phyloP scores from a whole-genome alignment of 768 basidiomycete species.

The Neoboletus brunneissimus region DNA sequence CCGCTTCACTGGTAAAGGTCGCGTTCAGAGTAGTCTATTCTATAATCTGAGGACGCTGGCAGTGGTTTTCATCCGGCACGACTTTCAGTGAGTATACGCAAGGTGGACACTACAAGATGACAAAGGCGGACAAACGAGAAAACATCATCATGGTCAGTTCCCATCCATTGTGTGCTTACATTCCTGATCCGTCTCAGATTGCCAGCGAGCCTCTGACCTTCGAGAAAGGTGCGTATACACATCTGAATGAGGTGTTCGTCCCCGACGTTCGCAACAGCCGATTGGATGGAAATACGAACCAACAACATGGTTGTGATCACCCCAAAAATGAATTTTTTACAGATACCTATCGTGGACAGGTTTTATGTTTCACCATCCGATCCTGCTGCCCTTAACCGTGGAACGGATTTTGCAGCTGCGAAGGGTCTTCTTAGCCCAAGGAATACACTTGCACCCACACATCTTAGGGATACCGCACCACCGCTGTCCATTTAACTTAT shows the following conservation, averaged over 20 bases:
- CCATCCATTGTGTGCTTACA: conserved; percentile 3
- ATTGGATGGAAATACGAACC: conserved; percentile 99
- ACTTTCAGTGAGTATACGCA: conserved; percentile 87
- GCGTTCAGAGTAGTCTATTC: background rate
- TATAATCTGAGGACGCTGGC: conserved; percentile 7
- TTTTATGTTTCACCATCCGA: conserved; percentile 88
- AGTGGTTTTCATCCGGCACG: conserved; percentile 97
- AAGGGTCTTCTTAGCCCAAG: conserved; percentile 80
- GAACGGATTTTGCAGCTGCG: conserved; percentile 79
- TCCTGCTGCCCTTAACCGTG: conserved; percentile 64
- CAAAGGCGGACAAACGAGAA: conserved; percentile 91
- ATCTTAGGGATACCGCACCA: conserved; percentile 20
- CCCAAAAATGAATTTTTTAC: conserved; percentile 90
- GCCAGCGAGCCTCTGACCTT: conserved; percentile 95
- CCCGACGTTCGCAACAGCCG: conserved; percentile 43
- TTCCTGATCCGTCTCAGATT: conserved; percentile 45
- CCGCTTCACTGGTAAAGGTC: conserved; percentile 73
- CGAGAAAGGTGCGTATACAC: conserved; percentile 65
- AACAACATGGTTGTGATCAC: conserved; percentile 96
- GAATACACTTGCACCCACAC: conserved; percentile 30
- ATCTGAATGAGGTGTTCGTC: background rate
- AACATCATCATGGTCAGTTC: conserved; percentile 82
- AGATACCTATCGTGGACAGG: conserved; percentile 92
- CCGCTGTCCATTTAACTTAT: conserved; percentile 20
- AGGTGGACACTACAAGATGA: conserved; percentile 93